Conservation (phyloP, 495 filamentous ascomycete genomes). For the Thermochaetoides thermophila region DNA sequence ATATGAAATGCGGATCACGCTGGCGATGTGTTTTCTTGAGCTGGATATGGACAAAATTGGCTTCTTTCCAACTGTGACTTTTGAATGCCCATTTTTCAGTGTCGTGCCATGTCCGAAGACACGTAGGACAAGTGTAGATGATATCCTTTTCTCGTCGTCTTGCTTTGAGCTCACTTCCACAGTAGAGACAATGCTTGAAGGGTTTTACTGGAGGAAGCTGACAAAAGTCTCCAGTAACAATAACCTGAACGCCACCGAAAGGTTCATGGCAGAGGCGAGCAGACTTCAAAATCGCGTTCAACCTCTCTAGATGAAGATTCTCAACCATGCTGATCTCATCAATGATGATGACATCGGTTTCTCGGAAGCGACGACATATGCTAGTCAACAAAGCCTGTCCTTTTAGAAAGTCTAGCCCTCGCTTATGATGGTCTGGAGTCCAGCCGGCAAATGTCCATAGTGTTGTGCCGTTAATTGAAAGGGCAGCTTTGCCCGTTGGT, state of each 20-base stretch:
- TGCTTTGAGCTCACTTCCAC: conserved; percentile 57
- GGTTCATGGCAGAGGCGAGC: conserved; percentile 34
- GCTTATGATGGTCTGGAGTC: conserved; percentile 23
- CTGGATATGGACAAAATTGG: conserved; percentile 24
- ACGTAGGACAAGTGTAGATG: conserved; percentile 38
- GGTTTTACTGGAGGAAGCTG: conserved; percentile 87
- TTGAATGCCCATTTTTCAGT: conserved; percentile 27
- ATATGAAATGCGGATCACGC: conserved; percentile 31
- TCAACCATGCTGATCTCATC: conserved; percentile 39
- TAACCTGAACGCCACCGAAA: conserved; percentile 85
- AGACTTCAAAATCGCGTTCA: conserved; percentile 36
- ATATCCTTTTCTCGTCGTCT: conserved; percentile 38
- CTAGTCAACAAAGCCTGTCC: background rate
- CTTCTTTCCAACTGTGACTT: conserved; percentile 21
- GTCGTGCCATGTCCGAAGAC: conserved; percentile 16
- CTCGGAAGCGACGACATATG: conserved; percentile 15
- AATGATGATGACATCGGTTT: conserved; percentile 30
- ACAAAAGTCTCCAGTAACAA: conserved; percentile 94
- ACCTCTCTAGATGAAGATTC: conserved; percentile 37
- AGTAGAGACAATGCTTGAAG: conserved; percentile 58
- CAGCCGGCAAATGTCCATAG: conserved; percentile 42
- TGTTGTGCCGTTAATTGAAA: conserved; percentile 38
- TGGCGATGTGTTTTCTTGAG: conserved; percentile 40
- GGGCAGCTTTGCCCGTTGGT: conserved; percentile 41
- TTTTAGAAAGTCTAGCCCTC: conserved; percentile 5